Percentiles rank a stretch among this genome's conserved stretches.
Evolutionary conservation across 2,329 filamentous ascomycete genomes (phyloP).

Genomic region (Neodidymelliopsis sp.): DNA sequence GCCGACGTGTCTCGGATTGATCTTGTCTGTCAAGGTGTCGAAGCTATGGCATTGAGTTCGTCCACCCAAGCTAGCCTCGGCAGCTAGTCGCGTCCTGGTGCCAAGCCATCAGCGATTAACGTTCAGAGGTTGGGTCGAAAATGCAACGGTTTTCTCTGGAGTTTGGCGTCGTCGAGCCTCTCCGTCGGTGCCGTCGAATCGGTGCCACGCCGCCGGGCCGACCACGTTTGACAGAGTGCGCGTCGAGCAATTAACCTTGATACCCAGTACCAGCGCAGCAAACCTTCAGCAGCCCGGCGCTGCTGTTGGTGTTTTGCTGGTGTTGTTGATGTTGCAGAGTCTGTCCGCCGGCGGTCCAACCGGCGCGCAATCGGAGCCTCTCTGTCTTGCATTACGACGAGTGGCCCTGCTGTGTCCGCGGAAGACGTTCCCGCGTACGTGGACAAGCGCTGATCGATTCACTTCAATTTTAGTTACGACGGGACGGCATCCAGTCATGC

Average conservation of each 20-base stretch:
- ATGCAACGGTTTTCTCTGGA: constrained; percentile 15
- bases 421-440: constrained; percentile 16
- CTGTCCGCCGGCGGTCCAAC: not conserved
- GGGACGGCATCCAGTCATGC: constrained; percentile 33
- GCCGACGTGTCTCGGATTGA: constrained; percentile 3
- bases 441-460: constrained; percentile 32
- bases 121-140: constrained; percentile 3
- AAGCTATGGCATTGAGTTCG: constrained; percentile 8
- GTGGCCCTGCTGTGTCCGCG: constrained; percentile 13
- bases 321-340: constrained; percentile 7
- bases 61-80: constrained; percentile 5
- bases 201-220: constrained; percentile 28
- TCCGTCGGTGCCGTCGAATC: constrained; percentile 23
- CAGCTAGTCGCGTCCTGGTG: constrained; percentile 7
- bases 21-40: not conserved
- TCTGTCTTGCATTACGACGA: constrained; percentile 9
- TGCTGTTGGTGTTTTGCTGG: constrained; percentile 1
- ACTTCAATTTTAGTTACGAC: constrained; percentile 20
- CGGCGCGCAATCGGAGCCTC: constrained; percentile 1
- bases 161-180: constrained; percentile 18
- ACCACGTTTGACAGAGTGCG: constrained; percentile 2
- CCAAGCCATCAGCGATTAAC: constrained; percentile 11
- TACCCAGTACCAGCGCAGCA: not conserved
- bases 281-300: constrained; percentile 2
- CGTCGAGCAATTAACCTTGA: not conserved